Conservation (phyloP, 345 rosid species). For the Microthlaspi erraticum region DNA sequence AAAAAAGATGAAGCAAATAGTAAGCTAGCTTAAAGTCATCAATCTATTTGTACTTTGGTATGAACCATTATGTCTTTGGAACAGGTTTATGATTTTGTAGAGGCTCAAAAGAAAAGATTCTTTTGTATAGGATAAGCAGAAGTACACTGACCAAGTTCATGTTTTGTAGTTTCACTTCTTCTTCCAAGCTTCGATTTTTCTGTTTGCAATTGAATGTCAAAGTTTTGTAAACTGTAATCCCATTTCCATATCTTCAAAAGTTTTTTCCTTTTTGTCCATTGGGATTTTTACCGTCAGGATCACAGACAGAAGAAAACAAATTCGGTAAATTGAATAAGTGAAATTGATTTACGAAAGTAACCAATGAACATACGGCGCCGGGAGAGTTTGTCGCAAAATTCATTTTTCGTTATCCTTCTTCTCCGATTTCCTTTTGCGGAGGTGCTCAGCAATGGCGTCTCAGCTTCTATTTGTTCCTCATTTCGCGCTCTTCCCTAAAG, state of each 20-base stretch:
- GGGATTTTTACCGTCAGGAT: too few species aligned
- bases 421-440: neutral
- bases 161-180: too few species aligned
- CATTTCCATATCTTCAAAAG: too few species aligned
- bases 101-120: neutral
- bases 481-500: conserved; percentile 22
- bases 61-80: neutral
- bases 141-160: conserved; percentile 13
- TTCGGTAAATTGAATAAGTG: neutral
- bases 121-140: neutral
- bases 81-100: neutral
- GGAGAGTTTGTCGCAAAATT: neutral
- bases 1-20: neutral
- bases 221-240: neutral
- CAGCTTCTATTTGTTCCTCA: conserved; percentile 38
- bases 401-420: conserved; percentile 4
- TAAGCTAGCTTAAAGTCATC: conserved; percentile 18
- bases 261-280: too few species aligned
- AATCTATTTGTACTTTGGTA: neutral
- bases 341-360: neutral
- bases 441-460: conserved; percentile 37
- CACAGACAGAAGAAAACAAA: too few species aligned
- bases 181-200: neutral
- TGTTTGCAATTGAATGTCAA: neutral
- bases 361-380: neutral